Percentiles rank a stretch among this genome's conserved stretches.
Conservation (phyloP, 768 basidiomycete species). For the Boletus subparvulus region DNA sequence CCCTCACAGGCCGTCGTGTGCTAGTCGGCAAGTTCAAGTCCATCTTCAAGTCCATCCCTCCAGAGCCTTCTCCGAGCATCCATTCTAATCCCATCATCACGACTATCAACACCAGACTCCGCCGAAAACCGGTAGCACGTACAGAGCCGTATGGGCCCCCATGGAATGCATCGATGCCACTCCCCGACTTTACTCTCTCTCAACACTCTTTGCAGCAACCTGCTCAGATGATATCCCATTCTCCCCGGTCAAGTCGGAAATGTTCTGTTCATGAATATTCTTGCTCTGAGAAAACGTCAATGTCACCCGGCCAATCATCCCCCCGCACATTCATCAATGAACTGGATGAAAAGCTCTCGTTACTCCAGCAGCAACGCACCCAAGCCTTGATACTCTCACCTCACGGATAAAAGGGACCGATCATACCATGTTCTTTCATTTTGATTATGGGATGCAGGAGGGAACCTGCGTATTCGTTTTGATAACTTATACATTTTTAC, state of each 20-base stretch:
- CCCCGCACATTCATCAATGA: constrained; percentile 18
- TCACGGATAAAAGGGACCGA: background rate
- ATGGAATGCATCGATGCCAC: constrained; percentile 34
- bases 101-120: constrained; percentile 14
- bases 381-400: constrained; percentile 1
- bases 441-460: background rate
- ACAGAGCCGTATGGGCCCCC: constrained; percentile 41
- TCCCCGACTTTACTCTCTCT: constrained; percentile 1
- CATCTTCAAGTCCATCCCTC: constrained; percentile 16
- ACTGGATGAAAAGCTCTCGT: constrained; percentile 20
- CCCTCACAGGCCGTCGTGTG: constrained; percentile 6
- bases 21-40: constrained; percentile 24
- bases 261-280: background rate
- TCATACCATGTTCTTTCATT: background rate
- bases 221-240: background rate
- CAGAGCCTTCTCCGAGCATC: constrained; percentile 4
- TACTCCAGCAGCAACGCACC: constrained; percentile 16
- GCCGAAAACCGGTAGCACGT: constrained; percentile 29
- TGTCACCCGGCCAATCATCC: constrained; percentile 9
- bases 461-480: background rate
- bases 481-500: constrained; percentile 13
- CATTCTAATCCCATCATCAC: constrained; percentile 13
- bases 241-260: background rate
- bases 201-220: constrained; percentile 1
- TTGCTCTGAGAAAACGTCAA: background rate